These are phyloP conservation scores for Russula dissimulans DNA, from an alignment of 768 basidiomycete species.

Conservation along the genomic window DNA sequence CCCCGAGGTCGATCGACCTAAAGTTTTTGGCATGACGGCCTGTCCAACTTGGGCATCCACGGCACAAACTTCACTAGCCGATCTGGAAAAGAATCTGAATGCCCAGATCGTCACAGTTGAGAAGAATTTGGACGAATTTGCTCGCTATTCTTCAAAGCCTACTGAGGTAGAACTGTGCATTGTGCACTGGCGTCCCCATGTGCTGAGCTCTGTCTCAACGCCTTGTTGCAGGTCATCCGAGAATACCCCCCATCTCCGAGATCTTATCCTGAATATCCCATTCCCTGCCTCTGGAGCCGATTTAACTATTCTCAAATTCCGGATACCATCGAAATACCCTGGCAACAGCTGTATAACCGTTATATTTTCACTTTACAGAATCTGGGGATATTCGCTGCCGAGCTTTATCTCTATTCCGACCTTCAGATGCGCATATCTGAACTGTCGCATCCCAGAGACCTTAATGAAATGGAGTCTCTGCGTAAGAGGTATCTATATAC, in stretches of 20 bases:
- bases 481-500: constrained; percentile 15
- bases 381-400: constrained; percentile 68
- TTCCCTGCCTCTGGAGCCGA: constrained; percentile 45
- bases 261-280: constrained; percentile 44
- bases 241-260: constrained; percentile 32
- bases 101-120: constrained; percentile 69
- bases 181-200: not conserved
- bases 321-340: constrained; percentile 38
- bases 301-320: constrained; percentile 34
- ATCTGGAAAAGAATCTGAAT: constrained; percentile 62
- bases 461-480: constrained; percentile 23
- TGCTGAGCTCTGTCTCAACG: not conserved
- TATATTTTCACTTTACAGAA: constrained; percentile 52
- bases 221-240: constrained; percentile 6
- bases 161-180: constrained; percentile 40
- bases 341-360: constrained; percentile 51
- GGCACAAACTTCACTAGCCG: constrained; percentile 49
- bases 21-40: constrained; percentile 90
- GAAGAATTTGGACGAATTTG: constrained; percentile 57
- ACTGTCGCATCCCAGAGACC: constrained; percentile 25
- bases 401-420: constrained; percentile 58
- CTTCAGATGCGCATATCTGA: constrained; percentile 41
- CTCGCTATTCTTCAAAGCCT: constrained; percentile 52
- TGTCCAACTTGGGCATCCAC: constrained; percentile 81
- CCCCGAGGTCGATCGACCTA: constrained; percentile 43